These are phyloP conservation scores for Amphicarpaea edgeworthii DNA, from an alignment of 306 rosid genomes.

Conservation along the genomic window DNA sequence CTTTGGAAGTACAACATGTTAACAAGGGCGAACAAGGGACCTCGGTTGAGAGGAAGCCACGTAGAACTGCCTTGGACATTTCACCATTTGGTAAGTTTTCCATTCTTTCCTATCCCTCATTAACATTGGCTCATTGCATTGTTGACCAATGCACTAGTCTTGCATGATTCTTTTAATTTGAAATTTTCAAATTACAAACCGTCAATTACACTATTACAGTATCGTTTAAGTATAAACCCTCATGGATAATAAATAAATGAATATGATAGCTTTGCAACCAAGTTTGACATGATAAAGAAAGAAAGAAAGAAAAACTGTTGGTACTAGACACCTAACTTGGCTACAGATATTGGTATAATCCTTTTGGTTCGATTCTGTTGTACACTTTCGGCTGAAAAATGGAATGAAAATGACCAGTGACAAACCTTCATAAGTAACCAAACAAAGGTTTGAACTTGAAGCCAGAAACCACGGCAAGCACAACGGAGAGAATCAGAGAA, in stretches of 20 bases:
- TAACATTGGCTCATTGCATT: not conserved
- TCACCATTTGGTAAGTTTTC: slow-evolving; percentile 68
- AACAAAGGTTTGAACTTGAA: not conserved
- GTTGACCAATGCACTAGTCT: not conserved
- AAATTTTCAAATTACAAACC: not conserved
- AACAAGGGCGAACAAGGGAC: slow-evolving; percentile 54
- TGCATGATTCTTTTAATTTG: not conserved
- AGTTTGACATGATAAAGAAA: slow-evolving; percentile 33
- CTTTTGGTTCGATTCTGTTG: not conserved
- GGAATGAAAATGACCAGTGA: not conserved
- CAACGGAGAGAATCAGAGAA: not conserved
- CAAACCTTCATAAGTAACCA: not conserved
- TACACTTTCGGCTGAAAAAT: not conserved
- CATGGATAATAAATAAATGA: too few relatives aligned
- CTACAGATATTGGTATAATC: not conserved
- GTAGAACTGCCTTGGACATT: slow-evolving; percentile 55
- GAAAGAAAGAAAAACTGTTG: not conserved
- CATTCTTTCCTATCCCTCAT: not conserved
- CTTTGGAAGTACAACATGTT: slow-evolving; percentile 63
- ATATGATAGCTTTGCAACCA: slow-evolving; percentile 3
- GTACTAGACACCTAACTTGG: slow-evolving; percentile 2
- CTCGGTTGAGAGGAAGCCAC: slow-evolving; percentile 59
- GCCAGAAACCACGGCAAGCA: not conserved
- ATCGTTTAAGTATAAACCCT: too few relatives aligned
- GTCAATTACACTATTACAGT: too few relatives aligned